These are phyloP conservation scores for Pulveroboletus sp. DNA, from an alignment of 768 basidiomycete genomes.

Conservation along the genomic window DNA sequence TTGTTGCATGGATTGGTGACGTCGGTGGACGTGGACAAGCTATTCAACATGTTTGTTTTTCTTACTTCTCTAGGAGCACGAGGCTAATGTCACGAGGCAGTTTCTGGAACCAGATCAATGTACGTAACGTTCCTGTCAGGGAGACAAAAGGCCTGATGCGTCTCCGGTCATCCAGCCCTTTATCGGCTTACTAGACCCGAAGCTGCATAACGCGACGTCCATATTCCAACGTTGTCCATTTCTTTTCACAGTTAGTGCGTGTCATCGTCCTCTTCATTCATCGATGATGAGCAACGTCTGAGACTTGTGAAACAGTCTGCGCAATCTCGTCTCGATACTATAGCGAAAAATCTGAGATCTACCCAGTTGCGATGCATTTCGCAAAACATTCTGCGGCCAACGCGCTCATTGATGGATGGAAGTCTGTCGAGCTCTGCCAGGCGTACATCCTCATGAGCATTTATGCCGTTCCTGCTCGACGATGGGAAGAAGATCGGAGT, in stretches of 20 bases:
- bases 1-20: conserved; percentile 75
- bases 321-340: conserved; percentile 83
- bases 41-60: conserved; percentile 73
- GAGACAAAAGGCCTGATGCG: too few relatives aligned
- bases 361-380: conserved; percentile 86
- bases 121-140: conserved; percentile 29
- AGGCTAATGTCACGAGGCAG: conserved; percentile 33
- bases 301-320: conserved; percentile 48
- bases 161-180: conserved; percentile 38
- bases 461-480: conserved; percentile 71
- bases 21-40: conserved; percentile 70
- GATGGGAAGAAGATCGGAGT: conserved; percentile 88
- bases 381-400: conserved; percentile 79
- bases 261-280: not conserved
- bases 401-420: conserved; percentile 76
- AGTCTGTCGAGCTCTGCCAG: conserved; percentile 84
- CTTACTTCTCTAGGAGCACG: not conserved
- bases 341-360: conserved; percentile 73
- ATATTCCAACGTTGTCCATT: conserved; percentile 85
- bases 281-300: not conserved
- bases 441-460: conserved; percentile 87
- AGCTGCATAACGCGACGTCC: conserved; percentile 71
- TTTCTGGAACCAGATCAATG: conserved; percentile 68
- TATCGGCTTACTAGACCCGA: conserved; percentile 74
- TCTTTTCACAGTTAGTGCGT: conserved; percentile 81